Percentiles rank a stretch among this genome's conserved stretches.
Conservation (phyloP, 176 grass and related monocot genomes). For the Bromus sterilis region DNA sequence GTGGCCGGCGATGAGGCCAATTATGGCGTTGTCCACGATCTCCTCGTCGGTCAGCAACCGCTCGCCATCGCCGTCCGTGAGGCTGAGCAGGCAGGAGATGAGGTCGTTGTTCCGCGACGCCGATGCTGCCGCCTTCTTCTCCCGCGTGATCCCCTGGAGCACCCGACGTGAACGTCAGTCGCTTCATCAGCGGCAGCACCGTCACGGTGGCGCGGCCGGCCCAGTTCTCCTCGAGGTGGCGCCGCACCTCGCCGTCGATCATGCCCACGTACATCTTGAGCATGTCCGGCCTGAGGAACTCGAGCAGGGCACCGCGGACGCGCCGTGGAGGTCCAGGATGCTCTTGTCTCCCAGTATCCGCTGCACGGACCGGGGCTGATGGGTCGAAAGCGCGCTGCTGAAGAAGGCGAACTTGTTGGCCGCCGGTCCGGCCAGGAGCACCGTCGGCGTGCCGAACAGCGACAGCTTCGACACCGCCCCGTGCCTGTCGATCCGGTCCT, state of each 20-base stretch:
- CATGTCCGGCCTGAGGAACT: slow-evolving; percentile 35
- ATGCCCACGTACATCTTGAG: slow-evolving; percentile 24
- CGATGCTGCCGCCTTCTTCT: slow-evolving; percentile 27
- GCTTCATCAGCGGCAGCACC: slow-evolving; percentile 40
- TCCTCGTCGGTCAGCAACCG: slow-evolving; percentile 27
- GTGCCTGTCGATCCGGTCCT: slow-evolving; percentile 10
- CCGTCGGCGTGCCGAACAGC: slow-evolving; percentile 34
- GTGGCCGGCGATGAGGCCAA: slow-evolving; percentile 21
- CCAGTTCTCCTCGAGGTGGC: slow-evolving; percentile 26
- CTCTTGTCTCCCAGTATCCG: slow-evolving; percentile 21
- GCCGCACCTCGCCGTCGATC: slow-evolving; percentile 32
- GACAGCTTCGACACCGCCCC: slow-evolving; percentile 56
- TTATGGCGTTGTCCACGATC: slow-evolving; percentile 36
- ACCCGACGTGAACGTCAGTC: slow-evolving; percentile 21
- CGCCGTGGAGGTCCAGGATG: slow-evolving; percentile 30
- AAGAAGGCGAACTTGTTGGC: slow-evolving; percentile 38
- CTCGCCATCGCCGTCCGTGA: not conserved
- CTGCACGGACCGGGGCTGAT: slow-evolving; percentile 10
- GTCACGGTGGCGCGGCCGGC: not conserved
- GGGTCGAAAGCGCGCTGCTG: not conserved
- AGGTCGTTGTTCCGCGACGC: too few relatives aligned
- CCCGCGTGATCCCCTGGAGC: not conserved
- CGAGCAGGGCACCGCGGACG: slow-evolving; percentile 15
- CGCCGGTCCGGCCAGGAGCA: slow-evolving; percentile 16
- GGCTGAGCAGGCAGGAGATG: slow-evolving; percentile 21